Conservation (phyloP, 2,329 filamentous ascomycete species). For the Dendryphion nanum region DNA sequence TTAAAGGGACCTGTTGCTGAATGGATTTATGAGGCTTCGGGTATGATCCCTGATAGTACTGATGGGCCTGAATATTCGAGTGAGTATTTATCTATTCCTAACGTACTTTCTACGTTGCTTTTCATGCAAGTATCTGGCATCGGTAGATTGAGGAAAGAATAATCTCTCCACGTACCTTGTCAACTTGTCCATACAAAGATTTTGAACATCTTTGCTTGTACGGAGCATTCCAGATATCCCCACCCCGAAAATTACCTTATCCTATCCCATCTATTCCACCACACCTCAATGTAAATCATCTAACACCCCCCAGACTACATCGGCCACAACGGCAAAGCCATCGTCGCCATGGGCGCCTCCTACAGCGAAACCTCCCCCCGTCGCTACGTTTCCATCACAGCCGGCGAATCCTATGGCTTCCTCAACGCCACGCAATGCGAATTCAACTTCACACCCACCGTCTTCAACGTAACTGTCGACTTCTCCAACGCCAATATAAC, state of each 20-base stretch:
- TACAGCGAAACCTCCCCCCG: slow-evolving; percentile 20
- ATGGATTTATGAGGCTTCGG: slow-evolving; percentile 24
- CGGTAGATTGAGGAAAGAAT: no score
- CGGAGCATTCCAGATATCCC: no score
- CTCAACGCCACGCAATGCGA: slow-evolving; percentile 35
- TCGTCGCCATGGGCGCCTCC: slow-evolving; percentile 33
- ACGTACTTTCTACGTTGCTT: no score
- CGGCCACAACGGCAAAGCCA: slow-evolving; percentile 23
- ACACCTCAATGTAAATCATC: no score
- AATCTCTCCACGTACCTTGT: no score
- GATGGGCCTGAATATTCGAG: slow-evolving; percentile 25
- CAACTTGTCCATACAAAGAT: no score
- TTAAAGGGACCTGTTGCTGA: slow-evolving; percentile 19
- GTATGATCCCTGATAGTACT: slow-evolving; percentile 22
- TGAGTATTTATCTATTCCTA: no score
- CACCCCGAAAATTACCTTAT: no score
- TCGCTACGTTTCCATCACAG: slow-evolving; percentile 30
- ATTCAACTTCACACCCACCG: slow-evolving; percentile 24
- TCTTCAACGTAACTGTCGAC: slow-evolving; percentile 30
- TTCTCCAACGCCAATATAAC: slow-evolving; percentile 26
- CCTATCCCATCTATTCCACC: no score
- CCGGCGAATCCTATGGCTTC: slow-evolving; percentile 25
- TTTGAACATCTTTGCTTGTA: no score
- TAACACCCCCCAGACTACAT: no score
- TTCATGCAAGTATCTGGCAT: no score